phyloP scores from a whole-genome alignment of 768 basidiomycete genomes.

The Filobasidium floriforme region DNA sequence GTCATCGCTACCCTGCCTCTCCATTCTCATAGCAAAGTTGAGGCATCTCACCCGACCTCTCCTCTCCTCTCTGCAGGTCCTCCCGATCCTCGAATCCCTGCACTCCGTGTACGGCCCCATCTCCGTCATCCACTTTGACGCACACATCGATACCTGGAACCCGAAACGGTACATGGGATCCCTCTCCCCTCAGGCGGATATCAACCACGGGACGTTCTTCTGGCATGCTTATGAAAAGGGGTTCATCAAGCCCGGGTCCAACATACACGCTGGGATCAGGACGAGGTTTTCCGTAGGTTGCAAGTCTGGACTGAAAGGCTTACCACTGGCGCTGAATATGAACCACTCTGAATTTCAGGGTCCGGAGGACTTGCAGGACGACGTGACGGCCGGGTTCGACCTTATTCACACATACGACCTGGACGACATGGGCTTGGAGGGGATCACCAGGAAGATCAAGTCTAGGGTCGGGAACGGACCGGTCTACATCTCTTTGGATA shows the following conservation, averaged over 20 bases:
- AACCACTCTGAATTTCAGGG: conserved; percentile 49
- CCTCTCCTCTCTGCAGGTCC: conserved; percentile 23
- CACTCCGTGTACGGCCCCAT: conserved; percentile 68
- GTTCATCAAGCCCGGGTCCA: conserved; percentile 57
- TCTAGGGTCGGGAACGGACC: conserved; percentile 64
- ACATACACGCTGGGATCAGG: conserved; percentile 78
- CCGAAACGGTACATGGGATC: conserved; percentile 49
- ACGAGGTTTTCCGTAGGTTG: conserved; percentile 58
- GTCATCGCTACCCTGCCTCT: too few species aligned
- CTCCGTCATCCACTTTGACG: conserved; percentile 59
- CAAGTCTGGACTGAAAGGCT: conserved; percentile 20
- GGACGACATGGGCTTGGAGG: conserved; percentile 65
- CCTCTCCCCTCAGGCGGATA: conserved; percentile 49
- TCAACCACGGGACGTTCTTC: conserved; percentile 84
- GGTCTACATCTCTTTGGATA: conserved; percentile 55
- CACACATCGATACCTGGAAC: conserved; percentile 63
- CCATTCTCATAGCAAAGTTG: too few species aligned
- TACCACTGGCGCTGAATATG: not conserved
- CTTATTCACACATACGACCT: conserved; percentile 73
- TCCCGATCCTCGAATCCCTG: conserved; percentile 70
- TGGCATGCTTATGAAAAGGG: conserved; percentile 69
- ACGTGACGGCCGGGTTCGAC: conserved; percentile 67
- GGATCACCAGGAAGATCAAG: conserved; percentile 65
- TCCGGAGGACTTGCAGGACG: conserved; percentile 58
- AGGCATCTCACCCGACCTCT: conserved; percentile 11